Percentiles rank a stretch among this genome's conserved stretches.
phyloP scores from a whole-genome alignment of 306 rosid species.

The Lathyrus tuberosus region DNA sequence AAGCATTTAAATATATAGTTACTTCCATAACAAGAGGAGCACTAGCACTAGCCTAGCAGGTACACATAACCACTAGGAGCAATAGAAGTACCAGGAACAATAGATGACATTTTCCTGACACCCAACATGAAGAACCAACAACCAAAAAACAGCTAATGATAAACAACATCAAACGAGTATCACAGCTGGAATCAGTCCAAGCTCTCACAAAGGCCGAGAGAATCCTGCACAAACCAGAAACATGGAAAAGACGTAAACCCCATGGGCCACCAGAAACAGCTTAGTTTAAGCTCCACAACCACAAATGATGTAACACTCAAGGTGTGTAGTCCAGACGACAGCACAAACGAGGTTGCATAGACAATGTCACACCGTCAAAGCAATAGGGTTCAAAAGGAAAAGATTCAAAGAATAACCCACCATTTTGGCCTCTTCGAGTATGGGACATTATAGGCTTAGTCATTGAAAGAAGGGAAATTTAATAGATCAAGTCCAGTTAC shows the following conservation, averaged over 20 bases:
- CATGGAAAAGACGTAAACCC: slow-evolving; percentile 22
- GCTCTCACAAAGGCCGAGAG: background rate
- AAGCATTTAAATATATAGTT: background rate
- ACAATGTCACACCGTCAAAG: background rate
- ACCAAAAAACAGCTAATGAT: slow-evolving; percentile 16
- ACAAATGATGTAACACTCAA: background rate
- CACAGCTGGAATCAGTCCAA: slow-evolving; percentile 3
- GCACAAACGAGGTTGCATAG: background rate
- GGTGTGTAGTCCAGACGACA: slow-evolving; percentile 13
- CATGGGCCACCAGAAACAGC: slow-evolving; percentile 9
- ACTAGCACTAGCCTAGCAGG: slow-evolving; percentile 10
- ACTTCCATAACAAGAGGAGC: background rate
- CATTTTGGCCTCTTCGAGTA: background rate
- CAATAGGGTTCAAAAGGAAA: background rate
- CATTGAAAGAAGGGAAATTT: too few species aligned
- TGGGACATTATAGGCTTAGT: too few species aligned
- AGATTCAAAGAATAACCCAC: background rate
- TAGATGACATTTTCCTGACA: slow-evolving; percentile 10
- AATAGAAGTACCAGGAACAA: background rate
- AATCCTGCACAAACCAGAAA: slow-evolving; percentile 21
- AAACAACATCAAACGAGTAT: slow-evolving; percentile 1
- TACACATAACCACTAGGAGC: slow-evolving; percentile 16
- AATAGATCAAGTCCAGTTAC: background rate
- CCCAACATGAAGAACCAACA: slow-evolving; percentile 11
- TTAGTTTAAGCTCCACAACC: background rate